Evolutionary conservation across 805 yeast genomes (phyloP).

Genomic region (Yamadazyma scolyti): DNA sequence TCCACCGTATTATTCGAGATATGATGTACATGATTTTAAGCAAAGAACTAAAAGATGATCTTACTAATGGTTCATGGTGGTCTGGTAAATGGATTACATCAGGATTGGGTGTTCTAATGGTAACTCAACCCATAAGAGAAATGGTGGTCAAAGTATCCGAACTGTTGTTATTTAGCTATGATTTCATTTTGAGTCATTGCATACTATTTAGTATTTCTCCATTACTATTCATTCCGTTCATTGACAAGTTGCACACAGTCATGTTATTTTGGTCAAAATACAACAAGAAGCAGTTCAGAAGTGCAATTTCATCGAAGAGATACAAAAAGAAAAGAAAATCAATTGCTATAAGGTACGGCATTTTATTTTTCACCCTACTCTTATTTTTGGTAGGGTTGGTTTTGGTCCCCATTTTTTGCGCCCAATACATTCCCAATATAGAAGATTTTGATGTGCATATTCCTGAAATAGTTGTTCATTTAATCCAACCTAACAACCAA

Average conservation of each 20-base stretch:
- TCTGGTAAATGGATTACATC: slow-evolving; percentile 46
- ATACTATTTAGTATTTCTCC: slow-evolving; percentile 39
- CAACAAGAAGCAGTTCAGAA: slow-evolving; percentile 32
- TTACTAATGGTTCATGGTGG: slow-evolving; percentile 50
- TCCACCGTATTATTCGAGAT: slow-evolving; percentile 29
- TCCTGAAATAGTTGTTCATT: slow-evolving; percentile 14
- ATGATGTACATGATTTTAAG: slow-evolving; percentile 33
- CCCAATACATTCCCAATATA: slow-evolving; percentile 8
- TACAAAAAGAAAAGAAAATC: slow-evolving; percentile 22
- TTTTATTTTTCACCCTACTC: slow-evolving; percentile 43
- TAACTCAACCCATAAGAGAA: slow-evolving; percentile 47
- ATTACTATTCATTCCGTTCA: slow-evolving; percentile 39
- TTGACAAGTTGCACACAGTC: slow-evolving; percentile 46
- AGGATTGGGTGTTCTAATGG: slow-evolving; percentile 30
- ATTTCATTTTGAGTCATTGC: slow-evolving; percentile 43
- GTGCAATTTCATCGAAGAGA: slow-evolving; percentile 38
- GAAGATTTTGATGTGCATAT: slow-evolving; percentile 8
- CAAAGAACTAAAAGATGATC: slow-evolving; percentile 39
- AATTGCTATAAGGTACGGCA: slow-evolving; percentile 40
- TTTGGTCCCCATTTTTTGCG: slow-evolving; percentile 43
- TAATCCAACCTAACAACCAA: slow-evolving; percentile 59
- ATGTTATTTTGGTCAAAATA: slow-evolving; percentile 47
- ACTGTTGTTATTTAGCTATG: slow-evolving; percentile 44
- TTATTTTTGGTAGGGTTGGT: slow-evolving; percentile 38
- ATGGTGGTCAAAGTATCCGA: slow-evolving; percentile 43